Percentiles rank a stretch among this genome's conserved stretches.
phyloP scores from a whole-genome alignment of 2,329 filamentous ascomycete genomes.

The Phialophora verrucosa region DNA sequence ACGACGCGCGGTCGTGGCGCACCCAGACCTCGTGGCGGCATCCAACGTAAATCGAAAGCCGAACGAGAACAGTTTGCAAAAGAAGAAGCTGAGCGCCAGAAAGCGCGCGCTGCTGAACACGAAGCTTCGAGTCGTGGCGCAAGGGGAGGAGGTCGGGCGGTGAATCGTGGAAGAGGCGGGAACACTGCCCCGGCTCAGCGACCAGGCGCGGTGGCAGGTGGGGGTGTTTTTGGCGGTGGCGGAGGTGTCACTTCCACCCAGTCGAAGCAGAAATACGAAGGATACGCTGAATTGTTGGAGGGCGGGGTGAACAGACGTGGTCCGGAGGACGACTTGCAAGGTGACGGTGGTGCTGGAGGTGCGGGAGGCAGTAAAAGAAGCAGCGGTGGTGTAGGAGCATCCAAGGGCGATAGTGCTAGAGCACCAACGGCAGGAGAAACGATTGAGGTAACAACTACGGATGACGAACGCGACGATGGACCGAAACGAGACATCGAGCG shows the following conservation, averaged over 20 bases:
- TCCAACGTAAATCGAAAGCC: constrained; percentile 37
- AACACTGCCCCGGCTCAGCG: constrained; percentile 6
- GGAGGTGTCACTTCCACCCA: constrained; percentile 32
- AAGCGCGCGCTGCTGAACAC: constrained; percentile 31
- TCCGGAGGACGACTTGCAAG: constrained; percentile 37
- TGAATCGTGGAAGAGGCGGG: constrained; percentile 23
- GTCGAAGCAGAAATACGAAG: constrained; percentile 42
- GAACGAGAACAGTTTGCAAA: constrained; percentile 39
- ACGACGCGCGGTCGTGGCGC: constrained; percentile 12
- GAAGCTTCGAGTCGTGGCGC: constrained; percentile 21
- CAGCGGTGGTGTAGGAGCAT: constrained; percentile 36
- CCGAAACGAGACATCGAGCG: constrained; percentile 58
- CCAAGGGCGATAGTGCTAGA: constrained; percentile 22
- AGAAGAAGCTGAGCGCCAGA: constrained; percentile 38
- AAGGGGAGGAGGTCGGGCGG: constrained; percentile 23
- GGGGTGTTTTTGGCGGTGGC: constrained; percentile 37
- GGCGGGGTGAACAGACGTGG: constrained; percentile 16
- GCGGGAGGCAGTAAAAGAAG: constrained; percentile 42
- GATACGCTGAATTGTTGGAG: constrained; percentile 39
- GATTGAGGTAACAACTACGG: constrained; percentile 55
- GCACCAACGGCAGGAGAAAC: constrained; percentile 41
- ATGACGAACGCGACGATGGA: constrained; percentile 57
- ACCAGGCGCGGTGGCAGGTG: constrained; percentile 15
- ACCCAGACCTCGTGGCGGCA: constrained; percentile 36
- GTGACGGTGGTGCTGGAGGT: constrained; percentile 38